Base-by-base conservation (phyloP, 1,139 yeast genomes). In the Sugiyamaella castrensis region DNA sequence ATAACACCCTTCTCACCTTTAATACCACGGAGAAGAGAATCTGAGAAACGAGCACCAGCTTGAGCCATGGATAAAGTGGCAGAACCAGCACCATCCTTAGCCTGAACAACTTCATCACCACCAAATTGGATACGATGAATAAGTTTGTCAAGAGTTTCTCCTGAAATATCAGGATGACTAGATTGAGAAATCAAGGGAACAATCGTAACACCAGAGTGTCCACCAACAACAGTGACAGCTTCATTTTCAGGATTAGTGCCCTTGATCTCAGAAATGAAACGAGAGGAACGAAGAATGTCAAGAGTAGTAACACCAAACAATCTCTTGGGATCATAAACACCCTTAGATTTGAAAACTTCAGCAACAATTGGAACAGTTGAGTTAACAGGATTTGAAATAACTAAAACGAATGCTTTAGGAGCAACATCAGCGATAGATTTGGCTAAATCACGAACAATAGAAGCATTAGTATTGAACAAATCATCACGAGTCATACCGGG, bases 401-500 rank as follows among this genome's bases (percentile, higher is more conserved):
- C 78, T 60, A 83, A 75, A 33, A 87, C 75, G 57, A 84, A 81
- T 32, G 95, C 95, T 54, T 80, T 72, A 60, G 95, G 95, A 50
- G 84, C 77, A 71, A 72, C 65, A 50, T 78, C 77, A 45, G 95
- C 94, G 62, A 87, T 82, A 46, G 87, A 87, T 68, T 79, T 80
- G 57, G 95, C 91, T 63, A 91, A 75, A 68, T 82, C 91, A 59
- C 85, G 77, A 50, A 91, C 89, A 69, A 91, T 91, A 45, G 89
- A 85, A 43, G 96, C 96, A 67, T 91, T 91, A 74, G 92, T 87
- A 73, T 82, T 82, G 79, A 91, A 88, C 68, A 91, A 79, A 68
- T 91, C 97, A 69, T 91, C 97, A 71, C 98, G 83, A 58, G 97
- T 87, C 98, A 91, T 91, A 60, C 97, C 97, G 51, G 97, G 97